These are phyloP conservation scores for Cadophora gregata DNA, from an alignment of 2,329 filamentous ascomycete species.

Conservation along the genomic window DNA sequence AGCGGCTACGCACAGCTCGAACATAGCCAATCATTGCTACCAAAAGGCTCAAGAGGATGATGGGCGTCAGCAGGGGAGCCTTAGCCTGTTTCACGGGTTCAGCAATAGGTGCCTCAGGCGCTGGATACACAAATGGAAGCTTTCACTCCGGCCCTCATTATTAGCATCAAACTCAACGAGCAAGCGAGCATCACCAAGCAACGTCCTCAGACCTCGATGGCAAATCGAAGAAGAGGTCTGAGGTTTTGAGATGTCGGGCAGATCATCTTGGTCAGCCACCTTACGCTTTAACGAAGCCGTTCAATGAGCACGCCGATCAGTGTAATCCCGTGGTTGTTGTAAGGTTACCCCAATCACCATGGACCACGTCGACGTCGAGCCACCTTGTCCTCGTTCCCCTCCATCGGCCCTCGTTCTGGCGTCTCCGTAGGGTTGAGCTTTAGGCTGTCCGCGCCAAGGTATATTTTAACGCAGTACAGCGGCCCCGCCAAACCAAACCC, in stretches of 20 bases:
- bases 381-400: constrained; percentile 29
- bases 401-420: constrained; percentile 27
- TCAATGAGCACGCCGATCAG: constrained; percentile 33
- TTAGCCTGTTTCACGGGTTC: constrained; percentile 43
- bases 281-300: constrained; percentile 35
- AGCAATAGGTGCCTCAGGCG: constrained; percentile 23
- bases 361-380: constrained; percentile 40
- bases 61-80: constrained; percentile 32
- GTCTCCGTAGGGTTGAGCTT: constrained; percentile 38
- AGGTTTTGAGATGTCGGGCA: constrained; percentile 18
- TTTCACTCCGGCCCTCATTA: constrained; percentile 19
- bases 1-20: constrained; percentile 40
- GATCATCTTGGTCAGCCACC: constrained; percentile 20
- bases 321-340: constrained; percentile 28
- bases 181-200: constrained; percentile 8
- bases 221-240: constrained; percentile 14
- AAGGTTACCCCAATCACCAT: constrained; percentile 42
- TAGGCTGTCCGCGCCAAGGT: constrained; percentile 37
- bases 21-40: constrained; percentile 39
- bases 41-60: constrained; percentile 30
- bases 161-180: not conserved
- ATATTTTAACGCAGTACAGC: constrained; percentile 36
- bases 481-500: constrained; percentile 29
- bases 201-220: constrained; percentile 11
- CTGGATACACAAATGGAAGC: constrained; percentile 22